Percentiles rank a stretch among this genome's conserved stretches.
Evolutionary conservation across 164 flowering plant genomes (phyloP).

Genomic region (Liquidambar formosana): DNA sequence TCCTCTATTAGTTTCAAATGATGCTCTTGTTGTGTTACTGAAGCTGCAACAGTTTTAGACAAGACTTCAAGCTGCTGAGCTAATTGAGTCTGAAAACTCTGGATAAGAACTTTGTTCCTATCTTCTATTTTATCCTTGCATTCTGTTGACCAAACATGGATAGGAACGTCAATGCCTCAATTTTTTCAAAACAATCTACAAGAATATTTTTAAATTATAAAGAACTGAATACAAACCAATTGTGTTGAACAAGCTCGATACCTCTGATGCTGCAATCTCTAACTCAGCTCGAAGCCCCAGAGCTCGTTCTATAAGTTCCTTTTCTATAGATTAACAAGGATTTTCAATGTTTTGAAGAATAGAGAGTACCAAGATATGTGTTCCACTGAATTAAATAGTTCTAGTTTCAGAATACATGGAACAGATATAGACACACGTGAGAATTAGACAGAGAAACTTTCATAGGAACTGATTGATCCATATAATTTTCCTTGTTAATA

Average conservation of each 20-base stretch:
- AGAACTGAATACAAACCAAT: slow-evolving; percentile 60
- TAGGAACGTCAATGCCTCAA: neutral
- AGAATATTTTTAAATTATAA: neutral
- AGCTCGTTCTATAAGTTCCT: slow-evolving; percentile 85
- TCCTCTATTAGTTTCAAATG: slow-evolving; percentile 89
- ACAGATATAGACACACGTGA: too few relatives aligned
- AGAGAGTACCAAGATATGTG: neutral
- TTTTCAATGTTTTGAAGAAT: neutral
- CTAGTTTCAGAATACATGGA: too few relatives aligned
- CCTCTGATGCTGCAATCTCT: slow-evolving; percentile 91
- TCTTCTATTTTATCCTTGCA: slow-evolving; percentile 93
- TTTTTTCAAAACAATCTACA: neutral
- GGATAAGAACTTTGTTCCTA: slow-evolving; percentile 69
- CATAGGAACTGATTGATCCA: too few relatives aligned
- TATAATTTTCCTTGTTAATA: too few relatives aligned
- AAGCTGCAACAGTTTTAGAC: slow-evolving; percentile 80
- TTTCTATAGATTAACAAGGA: slow-evolving; percentile 44
- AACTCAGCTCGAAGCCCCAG: slow-evolving; percentile 83
- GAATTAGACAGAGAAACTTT: too few relatives aligned
- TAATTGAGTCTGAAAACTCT: slow-evolving; percentile 76
- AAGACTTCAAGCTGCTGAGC: slow-evolving; percentile 83
- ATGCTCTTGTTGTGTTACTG: slow-evolving; percentile 81
- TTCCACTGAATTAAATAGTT: neutral
- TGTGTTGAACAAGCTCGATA: slow-evolving; percentile 75
- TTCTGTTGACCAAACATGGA: slow-evolving; percentile 40